Conservation (phyloP, 2,329 filamentous ascomycete species). For the Rutstroemia sp. region DNA sequence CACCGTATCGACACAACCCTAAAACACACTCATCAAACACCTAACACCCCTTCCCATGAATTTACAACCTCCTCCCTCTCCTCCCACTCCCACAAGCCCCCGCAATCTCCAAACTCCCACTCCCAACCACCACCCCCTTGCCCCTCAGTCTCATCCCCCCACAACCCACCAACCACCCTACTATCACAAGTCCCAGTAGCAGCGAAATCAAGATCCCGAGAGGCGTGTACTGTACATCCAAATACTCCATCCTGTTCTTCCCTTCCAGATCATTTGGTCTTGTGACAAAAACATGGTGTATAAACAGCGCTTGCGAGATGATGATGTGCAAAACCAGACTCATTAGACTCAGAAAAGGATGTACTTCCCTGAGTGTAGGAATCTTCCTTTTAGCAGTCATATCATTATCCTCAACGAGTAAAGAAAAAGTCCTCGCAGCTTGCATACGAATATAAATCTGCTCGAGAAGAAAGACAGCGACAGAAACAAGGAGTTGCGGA, state of each 20-base stretch:
- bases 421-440: constrained; percentile 36
- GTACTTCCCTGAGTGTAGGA: no score
- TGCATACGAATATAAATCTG: constrained; percentile 39
- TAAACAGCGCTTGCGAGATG: background rate
- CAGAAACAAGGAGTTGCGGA: constrained; percentile 39
- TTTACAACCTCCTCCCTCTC: no score
- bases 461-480: constrained; percentile 40
- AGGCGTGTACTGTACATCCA: constrained; percentile 3
- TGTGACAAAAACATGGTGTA: background rate
- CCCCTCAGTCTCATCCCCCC: constrained; percentile 13
- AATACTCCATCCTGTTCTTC: background rate
- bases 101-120: constrained; percentile 19
- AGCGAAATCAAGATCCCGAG: constrained; percentile 1
- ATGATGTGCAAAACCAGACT: background rate
- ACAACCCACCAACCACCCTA: constrained; percentile 1
- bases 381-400: no score
- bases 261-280: background rate
- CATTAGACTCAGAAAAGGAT: background rate
- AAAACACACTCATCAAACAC: no score
- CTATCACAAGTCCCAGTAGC: background rate
- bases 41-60: no score
- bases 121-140: constrained; percentile 14
- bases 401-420: background rate
- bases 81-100: constrained; percentile 12
- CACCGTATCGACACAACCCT: no score